Conservation (phyloP, 495 filamentous ascomycete genomes). For the Neurospora cerealis region DNA sequence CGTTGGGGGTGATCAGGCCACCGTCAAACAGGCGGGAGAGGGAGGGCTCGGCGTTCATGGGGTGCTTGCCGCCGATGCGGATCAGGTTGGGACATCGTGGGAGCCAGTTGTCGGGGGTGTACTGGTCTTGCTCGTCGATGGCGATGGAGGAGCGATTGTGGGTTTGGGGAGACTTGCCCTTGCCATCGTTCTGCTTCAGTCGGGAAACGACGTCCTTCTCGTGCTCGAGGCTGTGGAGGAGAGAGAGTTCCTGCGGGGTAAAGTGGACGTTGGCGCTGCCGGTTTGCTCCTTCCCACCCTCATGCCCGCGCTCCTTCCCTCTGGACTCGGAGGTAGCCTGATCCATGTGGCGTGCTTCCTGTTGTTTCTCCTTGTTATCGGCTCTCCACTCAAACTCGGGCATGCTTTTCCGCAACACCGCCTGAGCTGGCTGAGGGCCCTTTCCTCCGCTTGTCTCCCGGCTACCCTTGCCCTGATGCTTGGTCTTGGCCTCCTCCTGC, state of each 20-base stretch:
- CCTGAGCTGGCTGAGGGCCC: not conserved
- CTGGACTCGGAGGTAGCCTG: not conserved
- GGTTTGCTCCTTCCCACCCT: not conserved
- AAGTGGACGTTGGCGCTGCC: not conserved
- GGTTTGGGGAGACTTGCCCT: conserved; percentile 1
- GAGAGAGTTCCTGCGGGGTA: conserved; percentile 3
- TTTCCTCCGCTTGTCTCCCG: not conserved
- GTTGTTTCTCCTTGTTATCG: not conserved
- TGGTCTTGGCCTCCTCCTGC: not conserved
- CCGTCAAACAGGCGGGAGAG: conserved; percentile 1
- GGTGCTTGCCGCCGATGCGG: conserved; percentile 8
- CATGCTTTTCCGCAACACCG: not conserved
- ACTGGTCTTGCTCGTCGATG: conserved; percentile 14
- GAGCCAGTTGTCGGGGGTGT: conserved; percentile 13
- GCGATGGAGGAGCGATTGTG: conserved; percentile 11
- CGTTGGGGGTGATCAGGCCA: conserved; percentile 11
- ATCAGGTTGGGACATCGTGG: conserved; percentile 5
- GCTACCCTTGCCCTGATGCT: not conserved
- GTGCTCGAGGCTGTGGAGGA: not conserved
- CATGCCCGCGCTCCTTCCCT: not conserved
- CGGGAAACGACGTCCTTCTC: not conserved
- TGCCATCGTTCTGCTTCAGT: conserved; percentile 8
- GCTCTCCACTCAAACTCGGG: not conserved
- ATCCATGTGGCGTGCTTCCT: not conserved
- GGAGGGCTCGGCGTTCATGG: conserved; percentile 8